Evolutionary conservation across 139 green algal genomes (phyloP), one percentile per base, ranked within the genome.

Genomic region (Chlamydomonas urium): DNA sequence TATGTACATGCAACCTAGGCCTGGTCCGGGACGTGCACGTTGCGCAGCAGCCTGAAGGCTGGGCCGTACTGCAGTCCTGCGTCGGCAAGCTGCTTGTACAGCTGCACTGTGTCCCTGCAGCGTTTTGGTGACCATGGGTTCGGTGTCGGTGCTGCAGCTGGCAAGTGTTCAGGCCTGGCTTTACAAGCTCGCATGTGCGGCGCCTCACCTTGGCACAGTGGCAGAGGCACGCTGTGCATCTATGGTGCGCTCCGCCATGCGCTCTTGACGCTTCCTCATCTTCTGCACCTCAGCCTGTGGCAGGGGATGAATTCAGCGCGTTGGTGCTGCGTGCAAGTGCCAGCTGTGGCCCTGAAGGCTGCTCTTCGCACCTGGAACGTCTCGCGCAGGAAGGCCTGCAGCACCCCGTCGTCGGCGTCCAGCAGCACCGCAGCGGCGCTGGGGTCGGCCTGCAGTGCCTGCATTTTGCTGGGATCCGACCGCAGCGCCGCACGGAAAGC

Each of bases 21-120:
- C 53, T 35, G 10, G 36, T 78, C 72, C 3, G 92, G 91, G 4
- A 92, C 86, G 65, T 97, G 91, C 56, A 97, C 89, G 60, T 97
- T 97, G 24, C 90, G 69, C 62, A 97, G 85, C 56, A 97, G 85
- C 36, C 91, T 71, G 81, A 97, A 97, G 3, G 91, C 84, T 0
- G 92, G 92, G 3, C 92, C 92, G 73, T 97, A 97, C 83, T 96
- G 85, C 75, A 97, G 81, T 0, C 92, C 92, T 42, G 83, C 82
- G 37, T 90, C 86, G 28, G 75, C 66, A 66, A 97, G 78, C 79
- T 93, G 86, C 57, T 86, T 69, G 72, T 97, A 97, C 38, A 97
- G 76, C 50, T 85, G 75, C 21, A 83, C 83, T n/a, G 83, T 89
- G 67, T 86, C 80, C 77, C 83, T 73, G 66, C 59, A 62, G 42